Evolutionary conservation across 2,329 filamentous ascomycete species (phyloP).

Genomic region (Cercospora zeae-maydis): DNA sequence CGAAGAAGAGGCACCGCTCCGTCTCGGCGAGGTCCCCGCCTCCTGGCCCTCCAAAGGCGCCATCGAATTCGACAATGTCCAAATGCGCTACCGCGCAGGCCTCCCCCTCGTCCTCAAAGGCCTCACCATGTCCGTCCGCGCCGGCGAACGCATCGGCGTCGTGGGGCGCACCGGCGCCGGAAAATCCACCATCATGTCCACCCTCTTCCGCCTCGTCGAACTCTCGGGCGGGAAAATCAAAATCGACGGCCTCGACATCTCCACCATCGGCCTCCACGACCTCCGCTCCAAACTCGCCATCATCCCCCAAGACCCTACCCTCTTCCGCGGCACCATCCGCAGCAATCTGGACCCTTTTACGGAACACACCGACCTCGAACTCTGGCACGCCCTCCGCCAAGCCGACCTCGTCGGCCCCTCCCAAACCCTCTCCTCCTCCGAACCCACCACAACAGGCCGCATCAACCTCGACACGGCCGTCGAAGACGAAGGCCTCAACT

Average conservation of each 20-base stretch:
- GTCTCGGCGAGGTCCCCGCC: conserved; percentile 65
- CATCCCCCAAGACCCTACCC: conserved; percentile 79
- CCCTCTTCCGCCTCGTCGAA: conserved; percentile 67
- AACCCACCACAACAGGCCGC: conserved; percentile 50
- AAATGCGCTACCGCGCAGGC: conserved; percentile 52
- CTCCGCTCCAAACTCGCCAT: conserved; percentile 69
- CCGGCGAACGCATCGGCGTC: conserved; percentile 76
- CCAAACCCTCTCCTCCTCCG: conserved; percentile 34
- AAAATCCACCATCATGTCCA: conserved; percentile 79
- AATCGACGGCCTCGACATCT: conserved; percentile 57
- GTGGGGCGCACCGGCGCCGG: conserved; percentile 79
- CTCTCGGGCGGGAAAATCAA: conserved; percentile 47
- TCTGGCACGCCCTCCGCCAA: conserved; percentile 74
- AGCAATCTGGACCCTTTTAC: conserved; percentile 77
- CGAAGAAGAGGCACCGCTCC: conserved; percentile 83
- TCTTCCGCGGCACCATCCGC: conserved; percentile 76
- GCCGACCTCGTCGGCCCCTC: conserved; percentile 65
- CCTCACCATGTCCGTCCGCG: conserved; percentile 62
- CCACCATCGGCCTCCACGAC: conserved; percentile 69
- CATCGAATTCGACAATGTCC: conserved; percentile 49
- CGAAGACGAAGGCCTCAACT: conserved; percentile 93
- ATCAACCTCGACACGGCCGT: conserved; percentile 81
- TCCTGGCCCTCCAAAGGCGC: conserved; percentile 85
- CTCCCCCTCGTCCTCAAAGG: conserved; percentile 50
- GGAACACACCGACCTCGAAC: conserved; percentile 71